Conservation (phyloP, 1,139 yeast species). For the Groenewaldozyma sp. region DNA sequence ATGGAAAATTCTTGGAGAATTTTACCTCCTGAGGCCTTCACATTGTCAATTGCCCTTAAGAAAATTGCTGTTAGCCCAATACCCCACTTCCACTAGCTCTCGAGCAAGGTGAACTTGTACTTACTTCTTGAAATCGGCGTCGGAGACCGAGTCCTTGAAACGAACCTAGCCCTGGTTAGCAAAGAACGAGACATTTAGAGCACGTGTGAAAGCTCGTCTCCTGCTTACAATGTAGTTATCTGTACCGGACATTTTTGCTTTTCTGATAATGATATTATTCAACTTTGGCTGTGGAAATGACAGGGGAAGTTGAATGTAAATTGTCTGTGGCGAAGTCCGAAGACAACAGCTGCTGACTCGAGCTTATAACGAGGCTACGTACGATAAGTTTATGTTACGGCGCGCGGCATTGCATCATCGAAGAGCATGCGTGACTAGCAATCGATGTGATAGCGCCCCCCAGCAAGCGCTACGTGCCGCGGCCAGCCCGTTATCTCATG, state of each 20-base stretch:
- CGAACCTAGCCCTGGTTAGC: constrained; percentile 16
- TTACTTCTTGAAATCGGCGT: constrained; percentile 19
- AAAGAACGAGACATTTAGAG: neutral
- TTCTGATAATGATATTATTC: neutral
- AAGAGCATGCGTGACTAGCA: too few relatives aligned
- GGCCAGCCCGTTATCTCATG: too few relatives aligned
- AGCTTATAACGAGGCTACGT: too few relatives aligned
- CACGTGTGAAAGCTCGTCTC: neutral
- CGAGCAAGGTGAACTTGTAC: too few relatives aligned
- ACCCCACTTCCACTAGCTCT: neutral
- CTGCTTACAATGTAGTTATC: constrained; percentile 15
- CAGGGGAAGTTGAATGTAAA: too few relatives aligned
- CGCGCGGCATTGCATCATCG: too few relatives aligned
- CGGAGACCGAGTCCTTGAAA: constrained; percentile 21
- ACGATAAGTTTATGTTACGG: too few relatives aligned
- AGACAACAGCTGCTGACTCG: too few relatives aligned
- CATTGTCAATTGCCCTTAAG: constrained; percentile 16
- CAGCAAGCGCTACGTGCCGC: too few relatives aligned
- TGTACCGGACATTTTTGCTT: constrained; percentile 10
- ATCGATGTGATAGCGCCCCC: too few relatives aligned
- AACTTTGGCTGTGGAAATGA: neutral
- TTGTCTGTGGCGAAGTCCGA: too few relatives aligned
- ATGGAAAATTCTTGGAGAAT: constrained; percentile 23
- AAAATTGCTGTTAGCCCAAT: neutral
- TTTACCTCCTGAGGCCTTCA: constrained; percentile 19